phyloP scores from a whole-genome alignment of 441 rosid species.

The Euphorbia celastroides region DNA sequence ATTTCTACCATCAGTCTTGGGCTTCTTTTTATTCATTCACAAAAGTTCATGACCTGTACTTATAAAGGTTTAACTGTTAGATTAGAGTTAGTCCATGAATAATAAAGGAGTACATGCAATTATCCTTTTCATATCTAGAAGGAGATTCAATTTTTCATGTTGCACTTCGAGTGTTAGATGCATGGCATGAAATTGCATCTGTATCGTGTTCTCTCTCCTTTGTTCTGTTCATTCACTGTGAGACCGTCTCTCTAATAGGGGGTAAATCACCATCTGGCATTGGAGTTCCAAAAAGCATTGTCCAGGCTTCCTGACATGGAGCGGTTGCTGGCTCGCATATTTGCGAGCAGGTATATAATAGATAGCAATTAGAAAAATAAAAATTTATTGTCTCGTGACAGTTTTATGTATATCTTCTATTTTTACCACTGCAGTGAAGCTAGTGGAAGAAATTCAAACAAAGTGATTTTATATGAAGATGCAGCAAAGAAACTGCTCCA shows the following conservation, averaged over 20 bases:
- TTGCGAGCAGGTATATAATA: constrained; percentile 62
- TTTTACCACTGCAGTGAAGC: constrained; percentile 60
- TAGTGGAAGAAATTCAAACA: constrained; percentile 85
- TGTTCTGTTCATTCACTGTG: no score
- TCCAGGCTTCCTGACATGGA: constrained; percentile 95
- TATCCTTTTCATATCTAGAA: background rate
- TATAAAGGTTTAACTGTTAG: background rate
- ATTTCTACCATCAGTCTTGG: background rate
- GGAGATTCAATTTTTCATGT: background rate
- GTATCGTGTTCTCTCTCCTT: constrained; percentile 1
- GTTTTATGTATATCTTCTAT: constrained; percentile 9
- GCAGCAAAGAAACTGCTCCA: constrained; percentile 87
- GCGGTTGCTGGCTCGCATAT: constrained; percentile 83
- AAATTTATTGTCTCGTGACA: background rate
- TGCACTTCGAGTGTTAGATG: constrained; percentile 1
- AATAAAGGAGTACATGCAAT: background rate
- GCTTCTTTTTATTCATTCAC: background rate
- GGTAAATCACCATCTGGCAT: constrained; percentile 49
- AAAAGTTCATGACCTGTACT: background rate
- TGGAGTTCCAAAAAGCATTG: constrained; percentile 75
- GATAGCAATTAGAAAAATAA: constrained; percentile 12
- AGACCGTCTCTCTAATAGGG: no score
- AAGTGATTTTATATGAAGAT: constrained; percentile 89
- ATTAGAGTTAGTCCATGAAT: background rate
- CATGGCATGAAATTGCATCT: constrained; percentile 1